Base-by-base conservation (phyloP, 2,329 filamentous ascomycete genomes). In the Myriangium duriaei region DNA sequence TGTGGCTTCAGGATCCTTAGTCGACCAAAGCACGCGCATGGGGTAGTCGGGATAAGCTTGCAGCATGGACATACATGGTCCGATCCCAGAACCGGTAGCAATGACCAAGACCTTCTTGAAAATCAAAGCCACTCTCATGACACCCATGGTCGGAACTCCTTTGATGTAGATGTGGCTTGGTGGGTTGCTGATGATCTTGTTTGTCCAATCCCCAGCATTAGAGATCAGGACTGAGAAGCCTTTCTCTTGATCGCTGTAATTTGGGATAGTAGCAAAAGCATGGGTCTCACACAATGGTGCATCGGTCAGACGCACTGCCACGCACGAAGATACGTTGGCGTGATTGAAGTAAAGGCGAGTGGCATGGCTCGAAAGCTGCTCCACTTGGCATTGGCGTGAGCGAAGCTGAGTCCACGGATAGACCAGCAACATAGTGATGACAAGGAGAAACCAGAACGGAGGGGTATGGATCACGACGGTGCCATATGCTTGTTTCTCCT, bases 121-220 rank as follows among this genome's bases (percentile, higher is more conserved):
- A 17, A 84, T 64, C 0, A 71, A 69, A 24, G 79, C 74, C 40
- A 80, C 68, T 47, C 77, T 73, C 50, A 81, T 69, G 21, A 84
- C 76, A 29, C 79, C 79, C 43, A 70, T 74, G 2, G 75, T 69
- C 1, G 79, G 76, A 0, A 77, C 65, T 7, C 80, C 79, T 31
- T 78, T 72, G 4, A 79, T 72, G 75, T 76, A 86, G 32, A 85
- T 59, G 35, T 69, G 59, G 1, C 61, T 67, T 1, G 78, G 78
- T 2, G 74, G 73, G 33, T 68, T 64, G 33, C 67, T 59, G 57
- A 86, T 83, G 40, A 72, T 69, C 19, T 65, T 62, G 15, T 62
- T 62, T 1, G 81, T 86, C 80, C 81, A 86, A 59, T 86, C 79
- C 14, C 81, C 81, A 3, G 79, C 79, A 46, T 77, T 79, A 38